Percentiles rank a stretch among this genome's conserved stretches.
These are phyloP conservation scores for Fusarium sp. DNA, from an alignment of 2,329 filamentous ascomycete species.

Conservation along the genomic window DNA sequence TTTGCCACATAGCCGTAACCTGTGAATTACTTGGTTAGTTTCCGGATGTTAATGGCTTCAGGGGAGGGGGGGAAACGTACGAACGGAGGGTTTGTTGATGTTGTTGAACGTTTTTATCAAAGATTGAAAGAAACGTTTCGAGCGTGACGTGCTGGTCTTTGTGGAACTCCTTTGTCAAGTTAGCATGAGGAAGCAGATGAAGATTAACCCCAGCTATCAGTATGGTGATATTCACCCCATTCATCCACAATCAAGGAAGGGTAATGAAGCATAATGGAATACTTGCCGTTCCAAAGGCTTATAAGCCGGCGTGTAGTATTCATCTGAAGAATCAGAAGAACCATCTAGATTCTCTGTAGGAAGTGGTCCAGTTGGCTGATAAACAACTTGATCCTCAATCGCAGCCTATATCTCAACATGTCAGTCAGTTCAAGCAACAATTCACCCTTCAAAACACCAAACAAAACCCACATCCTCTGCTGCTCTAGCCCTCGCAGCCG, in stretches of 20 bases:
- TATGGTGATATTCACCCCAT: neutral
- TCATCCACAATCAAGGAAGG: neutral
- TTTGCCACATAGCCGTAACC: conserved; percentile 35
- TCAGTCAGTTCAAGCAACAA: conserved; percentile 21
- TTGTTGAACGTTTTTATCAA: conserved; percentile 37
- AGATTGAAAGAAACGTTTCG: conserved; percentile 36
- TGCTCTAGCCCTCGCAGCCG: conserved; percentile 21
- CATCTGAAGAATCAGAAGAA: conserved; percentile 37
- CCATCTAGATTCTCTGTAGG: conserved; percentile 19
- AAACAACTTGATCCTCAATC: conserved; percentile 13
- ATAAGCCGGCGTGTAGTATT: conserved; percentile 21
- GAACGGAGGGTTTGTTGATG: conserved; percentile 34
- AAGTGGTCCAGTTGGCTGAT: conserved; percentile 13
- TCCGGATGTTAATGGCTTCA: neutral
- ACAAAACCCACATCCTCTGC: conserved; percentile 26
- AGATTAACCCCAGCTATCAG: neutral
- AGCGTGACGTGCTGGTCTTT: conserved; percentile 21
- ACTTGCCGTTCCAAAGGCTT: conserved; percentile 32
- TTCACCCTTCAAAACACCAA: neutral
- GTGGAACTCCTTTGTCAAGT: conserved; percentile 17
- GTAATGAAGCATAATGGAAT: neutral
- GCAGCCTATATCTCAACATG: conserved; percentile 8
- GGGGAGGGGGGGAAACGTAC: conserved; percentile 20
- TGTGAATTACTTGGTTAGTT: conserved; percentile 15
- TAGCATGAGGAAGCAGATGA: conserved; percentile 16